Conservation (phyloP, 2,329 filamentous ascomycete species). For the Hypoxylon sp. region DNA sequence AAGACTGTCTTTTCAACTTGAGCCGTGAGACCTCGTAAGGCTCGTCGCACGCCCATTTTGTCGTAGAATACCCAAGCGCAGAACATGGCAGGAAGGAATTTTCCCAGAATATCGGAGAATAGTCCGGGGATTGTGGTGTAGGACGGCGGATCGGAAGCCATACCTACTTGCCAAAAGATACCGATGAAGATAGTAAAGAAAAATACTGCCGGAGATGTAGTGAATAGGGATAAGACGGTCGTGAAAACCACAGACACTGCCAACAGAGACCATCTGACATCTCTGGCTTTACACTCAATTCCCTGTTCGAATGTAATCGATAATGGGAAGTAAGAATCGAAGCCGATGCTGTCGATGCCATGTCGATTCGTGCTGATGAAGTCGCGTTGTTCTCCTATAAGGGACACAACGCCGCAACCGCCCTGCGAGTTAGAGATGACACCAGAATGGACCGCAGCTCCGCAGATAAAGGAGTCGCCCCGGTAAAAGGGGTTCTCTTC, state of each 20-base stretch:
- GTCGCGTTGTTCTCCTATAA: conserved; percentile 75
- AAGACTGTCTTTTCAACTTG: conserved; percentile 91
- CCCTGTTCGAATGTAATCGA: conserved; percentile 81
- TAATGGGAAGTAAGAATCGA: conserved; percentile 90
- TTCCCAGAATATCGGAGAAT: conserved; percentile 81
- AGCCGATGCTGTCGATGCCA: conserved; percentile 80
- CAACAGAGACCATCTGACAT: conserved; percentile 87
- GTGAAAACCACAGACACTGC: conserved; percentile 86
- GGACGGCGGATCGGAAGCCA: conserved; percentile 88
- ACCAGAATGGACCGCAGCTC: conserved; percentile 85
- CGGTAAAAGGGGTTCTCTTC: conserved; percentile 75
- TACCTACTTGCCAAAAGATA: conserved; percentile 88
- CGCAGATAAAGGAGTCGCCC: conserved; percentile 89
- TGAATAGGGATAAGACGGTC: conserved; percentile 82
- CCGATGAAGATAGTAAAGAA: conserved; percentile 86
- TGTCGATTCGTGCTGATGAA: conserved; percentile 76
- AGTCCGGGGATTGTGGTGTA: conserved; percentile 75
- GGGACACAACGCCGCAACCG: conserved; percentile 83
- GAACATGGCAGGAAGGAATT: conserved; percentile 88
- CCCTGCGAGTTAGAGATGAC: conserved; percentile 78
- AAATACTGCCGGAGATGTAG: conserved; percentile 81
- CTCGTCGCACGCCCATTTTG: conserved; percentile 81
- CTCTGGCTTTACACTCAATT: conserved; percentile 76
- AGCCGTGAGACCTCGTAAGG: conserved; percentile 78
- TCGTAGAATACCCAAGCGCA: conserved; percentile 88